Evolutionary conservation across 495 filamentous ascomycete species (phyloP).

Genomic region (Halenospora varia): DNA sequence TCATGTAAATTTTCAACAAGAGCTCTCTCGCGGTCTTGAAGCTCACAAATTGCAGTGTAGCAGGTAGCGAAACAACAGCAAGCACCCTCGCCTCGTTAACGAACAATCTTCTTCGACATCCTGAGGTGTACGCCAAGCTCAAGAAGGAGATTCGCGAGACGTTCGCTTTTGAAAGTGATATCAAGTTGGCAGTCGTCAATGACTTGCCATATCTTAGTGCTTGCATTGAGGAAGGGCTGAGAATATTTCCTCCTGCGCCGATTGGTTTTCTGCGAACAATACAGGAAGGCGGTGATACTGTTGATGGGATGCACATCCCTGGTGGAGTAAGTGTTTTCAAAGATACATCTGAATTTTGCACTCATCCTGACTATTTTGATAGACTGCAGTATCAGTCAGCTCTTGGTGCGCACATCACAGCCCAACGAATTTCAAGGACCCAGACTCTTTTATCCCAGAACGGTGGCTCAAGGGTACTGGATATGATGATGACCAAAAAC

Average conservation of each 20-base stretch:
- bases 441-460: conserved; percentile 35
- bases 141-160: conserved; percentile 46
- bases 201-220: conserved; percentile 53
- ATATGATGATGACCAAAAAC: conserved; percentile 37
- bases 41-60: conserved; percentile 21
- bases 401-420: conserved; percentile 8
- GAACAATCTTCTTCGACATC: conserved; percentile 42
- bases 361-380: conserved; percentile 10
- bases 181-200: conserved; percentile 25
- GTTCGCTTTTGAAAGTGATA: conserved; percentile 47
- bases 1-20: neutral
- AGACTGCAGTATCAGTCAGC: conserved; percentile 14
- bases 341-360: neutral
- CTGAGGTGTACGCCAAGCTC: conserved; percentile 37
- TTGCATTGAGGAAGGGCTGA: conserved; percentile 52
- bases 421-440: conserved; percentile 34
- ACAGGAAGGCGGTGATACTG: conserved; percentile 20
- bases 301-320: conserved; percentile 17
- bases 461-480: conserved; percentile 27
- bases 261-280: conserved; percentile 41
- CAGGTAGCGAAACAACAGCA: conserved; percentile 54
- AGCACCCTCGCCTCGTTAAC: conserved; percentile 47
- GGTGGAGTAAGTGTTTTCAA: conserved; percentile 9
- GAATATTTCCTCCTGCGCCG: conserved; percentile 55
- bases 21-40: neutral